Evolutionary conservation across 73 alveolate genomes (phyloP).

Genomic region (Paramecium sexaurelia): DNA sequence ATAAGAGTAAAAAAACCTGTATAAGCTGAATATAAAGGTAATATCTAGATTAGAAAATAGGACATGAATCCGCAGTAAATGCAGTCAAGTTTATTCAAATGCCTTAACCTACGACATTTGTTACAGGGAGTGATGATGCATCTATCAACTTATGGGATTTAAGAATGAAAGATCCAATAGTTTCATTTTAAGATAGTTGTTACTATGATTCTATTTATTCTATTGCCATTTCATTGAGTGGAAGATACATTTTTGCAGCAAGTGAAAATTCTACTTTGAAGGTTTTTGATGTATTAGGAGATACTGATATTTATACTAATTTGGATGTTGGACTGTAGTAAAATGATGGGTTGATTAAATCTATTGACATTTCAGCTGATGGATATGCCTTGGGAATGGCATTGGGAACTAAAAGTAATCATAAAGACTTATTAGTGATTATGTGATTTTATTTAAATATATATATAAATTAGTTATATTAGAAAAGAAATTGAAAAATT

Average conservation of each 20-base stretch:
- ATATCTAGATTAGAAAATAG: not conserved
- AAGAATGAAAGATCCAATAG: conserved; percentile 61
- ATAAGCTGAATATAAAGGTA: conserved; percentile 63
- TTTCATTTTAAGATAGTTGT: conserved; percentile 56
- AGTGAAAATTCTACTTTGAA: conserved; percentile 59
- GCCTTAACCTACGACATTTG: conserved; percentile 64
- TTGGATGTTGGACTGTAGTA: conserved; percentile 59
- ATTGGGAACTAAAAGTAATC: conserved; percentile 32
- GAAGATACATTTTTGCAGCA: conserved; percentile 62
- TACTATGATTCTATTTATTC: conserved; percentile 64
- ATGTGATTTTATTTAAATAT: conserved; percentile 27
- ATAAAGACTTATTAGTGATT: conserved; percentile 40
- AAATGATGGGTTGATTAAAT: conserved; percentile 64
- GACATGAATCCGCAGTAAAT: conserved; percentile 70
- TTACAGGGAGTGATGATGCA: conserved; percentile 69
- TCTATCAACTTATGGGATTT: conserved; percentile 63
- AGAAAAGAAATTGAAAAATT: not conserved
- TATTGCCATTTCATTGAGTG: conserved; percentile 54
- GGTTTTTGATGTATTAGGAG: conserved; percentile 67
- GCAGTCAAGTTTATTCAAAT: conserved; percentile 58
- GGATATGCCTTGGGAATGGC: conserved; percentile 66
- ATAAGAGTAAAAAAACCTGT: conserved; percentile 66
- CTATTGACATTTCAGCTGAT: conserved; percentile 64
- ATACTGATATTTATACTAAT: conserved; percentile 19
- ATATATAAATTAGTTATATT: not conserved